Evolutionary conservation across 139 green algal species (phyloP).

Genomic region (Tetradesmus lagerheimii): DNA sequence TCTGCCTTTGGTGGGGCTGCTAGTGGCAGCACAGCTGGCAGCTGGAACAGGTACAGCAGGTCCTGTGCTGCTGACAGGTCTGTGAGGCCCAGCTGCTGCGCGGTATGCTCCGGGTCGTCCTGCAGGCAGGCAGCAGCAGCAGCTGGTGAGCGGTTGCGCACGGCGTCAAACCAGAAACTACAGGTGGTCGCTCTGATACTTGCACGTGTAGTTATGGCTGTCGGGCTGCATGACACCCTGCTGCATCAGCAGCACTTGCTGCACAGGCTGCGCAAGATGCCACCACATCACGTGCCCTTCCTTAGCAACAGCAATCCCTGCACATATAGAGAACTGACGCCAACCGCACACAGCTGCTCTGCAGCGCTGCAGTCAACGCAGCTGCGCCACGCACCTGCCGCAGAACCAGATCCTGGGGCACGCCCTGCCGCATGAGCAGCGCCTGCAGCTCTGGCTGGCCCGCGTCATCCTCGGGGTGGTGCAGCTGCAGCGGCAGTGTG

Average conservation of each 20-base stretch:
- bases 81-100: slow-evolving; percentile 38
- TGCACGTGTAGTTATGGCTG: no score
- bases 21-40: slow-evolving; percentile 67
- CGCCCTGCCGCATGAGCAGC: background rate
- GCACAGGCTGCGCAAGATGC: no score
- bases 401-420: slow-evolving; percentile 37
- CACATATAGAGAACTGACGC: no score
- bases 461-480: background rate
- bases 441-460: background rate
- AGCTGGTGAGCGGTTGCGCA: background rate
- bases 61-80: slow-evolving; percentile 49
- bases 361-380: no score
- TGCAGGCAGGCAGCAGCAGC: slow-evolving; percentile 25
- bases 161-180: no score
- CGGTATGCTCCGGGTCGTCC: slow-evolving; percentile 49
- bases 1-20: background rate
- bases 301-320: no score
- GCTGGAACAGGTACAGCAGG: slow-evolving; percentile 72
- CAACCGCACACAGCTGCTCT: no score
- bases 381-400: slow-evolving; percentile 12
- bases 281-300: no score
- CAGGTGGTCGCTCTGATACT: no score
- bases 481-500: slow-evolving; percentile 52
- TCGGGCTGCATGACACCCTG: background rate
- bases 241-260: background rate